phyloP scores from a whole-genome alignment of 2,329 filamentous ascomycete species.

The Pseudogymnoascus sp. region DNA sequence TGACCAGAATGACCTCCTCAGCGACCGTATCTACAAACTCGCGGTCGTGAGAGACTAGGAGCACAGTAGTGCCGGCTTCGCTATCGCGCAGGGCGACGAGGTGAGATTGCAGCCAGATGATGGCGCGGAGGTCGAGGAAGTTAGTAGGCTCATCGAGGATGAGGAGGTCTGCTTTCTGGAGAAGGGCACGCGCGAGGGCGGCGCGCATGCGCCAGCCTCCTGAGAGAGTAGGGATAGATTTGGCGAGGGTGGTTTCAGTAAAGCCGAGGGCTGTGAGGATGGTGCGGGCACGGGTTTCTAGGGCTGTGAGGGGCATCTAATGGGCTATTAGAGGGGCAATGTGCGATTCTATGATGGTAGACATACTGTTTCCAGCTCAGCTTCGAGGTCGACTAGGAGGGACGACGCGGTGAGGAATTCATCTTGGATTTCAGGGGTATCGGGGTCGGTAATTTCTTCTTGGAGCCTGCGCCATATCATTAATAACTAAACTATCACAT shows the following conservation, averaged over 20 bases:
- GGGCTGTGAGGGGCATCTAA: constrained; percentile 16
- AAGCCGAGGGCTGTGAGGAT: constrained; percentile 68
- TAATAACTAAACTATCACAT: background rate
- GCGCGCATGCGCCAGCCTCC: constrained; percentile 72
- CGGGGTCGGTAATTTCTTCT: constrained; percentile 9
- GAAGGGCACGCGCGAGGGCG: constrained; percentile 56
- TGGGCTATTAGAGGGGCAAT: background rate
- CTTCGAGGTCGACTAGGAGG: constrained; percentile 28
- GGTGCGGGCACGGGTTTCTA: constrained; percentile 58
- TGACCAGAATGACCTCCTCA: constrained; percentile 67
- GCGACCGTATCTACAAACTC: constrained; percentile 72
- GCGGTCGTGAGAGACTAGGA: constrained; percentile 79
- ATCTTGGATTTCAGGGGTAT: background rate
- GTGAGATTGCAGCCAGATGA: constrained; percentile 76
- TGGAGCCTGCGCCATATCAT: background rate
- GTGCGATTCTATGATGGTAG: background rate
- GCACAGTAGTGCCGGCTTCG: constrained; percentile 54
- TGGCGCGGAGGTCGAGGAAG: constrained; percentile 73
- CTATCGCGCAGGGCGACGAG: constrained; percentile 51
- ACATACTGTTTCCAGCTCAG: background rate
- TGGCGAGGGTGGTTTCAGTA: constrained; percentile 51
- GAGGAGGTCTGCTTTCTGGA: constrained; percentile 68
- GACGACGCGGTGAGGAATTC: background rate
- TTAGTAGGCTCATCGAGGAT: constrained; percentile 85
- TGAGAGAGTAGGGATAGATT: constrained; percentile 58